phyloP scores from a whole-genome alignment of 2,329 filamentous ascomycete species.

The Aspergillus sp. region DNA sequence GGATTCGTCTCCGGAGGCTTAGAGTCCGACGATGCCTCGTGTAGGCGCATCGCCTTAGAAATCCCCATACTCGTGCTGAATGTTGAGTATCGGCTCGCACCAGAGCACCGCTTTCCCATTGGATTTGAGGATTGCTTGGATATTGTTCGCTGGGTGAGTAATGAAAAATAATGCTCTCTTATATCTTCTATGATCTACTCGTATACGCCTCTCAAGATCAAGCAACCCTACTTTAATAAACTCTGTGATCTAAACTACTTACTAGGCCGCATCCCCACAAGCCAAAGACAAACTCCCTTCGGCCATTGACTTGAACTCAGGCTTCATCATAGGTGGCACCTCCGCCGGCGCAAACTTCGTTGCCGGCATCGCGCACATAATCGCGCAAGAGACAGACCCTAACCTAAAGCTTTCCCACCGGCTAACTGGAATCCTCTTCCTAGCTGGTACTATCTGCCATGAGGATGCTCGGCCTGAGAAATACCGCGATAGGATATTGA shows the following conservation, averaged over 20 bases:
- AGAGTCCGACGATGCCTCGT: constrained; percentile 44
- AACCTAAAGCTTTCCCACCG: constrained; percentile 33
- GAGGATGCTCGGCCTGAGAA: constrained; percentile 41
- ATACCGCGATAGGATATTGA: constrained; percentile 35
- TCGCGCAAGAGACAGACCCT: constrained; percentile 24
- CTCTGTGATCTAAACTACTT: neutral
- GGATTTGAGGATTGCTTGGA: constrained; percentile 52
- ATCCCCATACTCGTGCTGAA: constrained; percentile 47
- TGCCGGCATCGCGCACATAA: constrained; percentile 46
- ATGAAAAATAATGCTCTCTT: neutral
- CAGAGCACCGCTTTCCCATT: constrained; percentile 51
- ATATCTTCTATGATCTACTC: neutral
- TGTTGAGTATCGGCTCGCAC: constrained; percentile 54
- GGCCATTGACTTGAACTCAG: constrained; percentile 36
- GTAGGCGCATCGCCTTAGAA: constrained; percentile 38
- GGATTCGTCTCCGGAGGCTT: constrained; percentile 47
- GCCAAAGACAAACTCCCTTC: constrained; percentile 28
- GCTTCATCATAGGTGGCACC: constrained; percentile 53
- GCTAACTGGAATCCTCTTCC: constrained; percentile 50
- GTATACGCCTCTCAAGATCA: neutral
- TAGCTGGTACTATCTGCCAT: constrained; percentile 48
- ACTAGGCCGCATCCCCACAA: constrained; percentile 5
- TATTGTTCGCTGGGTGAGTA: constrained; percentile 42
- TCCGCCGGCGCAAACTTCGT: constrained; percentile 55
- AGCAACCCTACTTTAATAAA: neutral